A percentile compares a stretch with the other conserved stretches of the same genome.
These are phyloP conservation scores for Lasiodiplodia sp. DNA, from an alignment of 2,329 filamentous ascomycete species.

Conservation along the genomic window DNA sequence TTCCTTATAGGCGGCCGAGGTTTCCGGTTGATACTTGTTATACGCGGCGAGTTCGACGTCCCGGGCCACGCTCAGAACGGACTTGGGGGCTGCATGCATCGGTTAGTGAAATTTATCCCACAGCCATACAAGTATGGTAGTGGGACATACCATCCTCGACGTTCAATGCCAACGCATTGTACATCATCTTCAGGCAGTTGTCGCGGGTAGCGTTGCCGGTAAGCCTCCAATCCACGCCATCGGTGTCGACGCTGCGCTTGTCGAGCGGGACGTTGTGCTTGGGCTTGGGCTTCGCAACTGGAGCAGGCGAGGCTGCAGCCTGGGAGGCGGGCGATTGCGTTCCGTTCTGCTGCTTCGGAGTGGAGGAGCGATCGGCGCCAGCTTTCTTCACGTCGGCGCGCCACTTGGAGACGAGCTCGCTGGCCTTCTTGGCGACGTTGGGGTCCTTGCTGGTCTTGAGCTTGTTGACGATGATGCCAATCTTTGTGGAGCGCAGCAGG, in stretches of 20 bases:
- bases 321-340: constrained; percentile 50
- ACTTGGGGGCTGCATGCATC: constrained; percentile 59
- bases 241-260: constrained; percentile 82
- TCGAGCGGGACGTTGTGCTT: constrained; percentile 69
- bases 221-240: constrained; percentile 78
- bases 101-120: not conserved
- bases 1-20: constrained; percentile 73
- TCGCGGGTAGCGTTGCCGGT: constrained; percentile 79
- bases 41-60: constrained; percentile 81
- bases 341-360: constrained; percentile 54
- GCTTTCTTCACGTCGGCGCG: constrained; percentile 74
- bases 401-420: constrained; percentile 88
- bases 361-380: constrained; percentile 52
- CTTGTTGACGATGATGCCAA: constrained; percentile 88
- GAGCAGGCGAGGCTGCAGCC: constrained; percentile 57
- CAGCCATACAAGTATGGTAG: constrained; percentile 10
- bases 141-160: constrained; percentile 58
- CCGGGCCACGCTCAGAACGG: constrained; percentile 71
- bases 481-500: constrained; percentile 86
- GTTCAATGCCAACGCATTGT: constrained; percentile 86
- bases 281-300: constrained; percentile 56
- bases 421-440: constrained; percentile 75
- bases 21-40: constrained; percentile 73
- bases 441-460: constrained; percentile 80
- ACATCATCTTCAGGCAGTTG: constrained; percentile 87